A percentile compares a stretch with the other conserved stretches of the same genome.
These are phyloP conservation scores for Alternaria sp. DNA, from an alignment of 2,329 filamentous ascomycete species.

Conservation along the genomic window DNA sequence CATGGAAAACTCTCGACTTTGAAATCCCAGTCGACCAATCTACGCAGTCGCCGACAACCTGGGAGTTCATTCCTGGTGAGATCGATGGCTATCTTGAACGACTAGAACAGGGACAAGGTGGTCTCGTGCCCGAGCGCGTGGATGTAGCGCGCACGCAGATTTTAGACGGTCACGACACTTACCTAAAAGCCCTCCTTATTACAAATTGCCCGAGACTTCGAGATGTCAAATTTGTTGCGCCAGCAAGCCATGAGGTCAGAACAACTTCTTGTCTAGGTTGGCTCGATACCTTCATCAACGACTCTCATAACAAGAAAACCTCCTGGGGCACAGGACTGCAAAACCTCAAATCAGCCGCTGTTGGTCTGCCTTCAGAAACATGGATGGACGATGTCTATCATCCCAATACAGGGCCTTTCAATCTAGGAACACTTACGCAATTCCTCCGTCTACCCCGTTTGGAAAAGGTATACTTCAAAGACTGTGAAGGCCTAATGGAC, in stretches of 20 bases:
- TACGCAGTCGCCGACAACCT: slow-evolving; percentile 4
- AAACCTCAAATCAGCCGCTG: slow-evolving; percentile 8
- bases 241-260: not conserved
- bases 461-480: slow-evolving; percentile 20
- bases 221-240: slow-evolving; percentile 19
- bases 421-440: not conserved
- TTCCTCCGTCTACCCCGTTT: slow-evolving; percentile 20
- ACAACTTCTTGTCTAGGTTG: slow-evolving; percentile 16
- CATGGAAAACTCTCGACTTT: slow-evolving; percentile 20
- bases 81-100: slow-evolving; percentile 15
- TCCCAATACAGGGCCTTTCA: not conserved
- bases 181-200: slow-evolving; percentile 22
- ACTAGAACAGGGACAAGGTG: slow-evolving; percentile 6
- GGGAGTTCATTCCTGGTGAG: slow-evolving; percentile 13
- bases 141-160: slow-evolving; percentile 13
- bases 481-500: not conserved
- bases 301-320: slow-evolving; percentile 4
- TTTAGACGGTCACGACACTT: slow-evolving; percentile 17
- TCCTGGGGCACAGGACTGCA: slow-evolving; percentile 13
- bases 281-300: slow-evolving; percentile 14
- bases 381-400: slow-evolving; percentile 10
- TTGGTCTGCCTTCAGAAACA: slow-evolving; percentile 20
- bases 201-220: slow-evolving; percentile 19
- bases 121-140: not conserved
- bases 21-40: slow-evolving; percentile 7